Evolutionary conservation across 306 rosid species (phyloP).

Genomic region (Casuarina glauca): DNA sequence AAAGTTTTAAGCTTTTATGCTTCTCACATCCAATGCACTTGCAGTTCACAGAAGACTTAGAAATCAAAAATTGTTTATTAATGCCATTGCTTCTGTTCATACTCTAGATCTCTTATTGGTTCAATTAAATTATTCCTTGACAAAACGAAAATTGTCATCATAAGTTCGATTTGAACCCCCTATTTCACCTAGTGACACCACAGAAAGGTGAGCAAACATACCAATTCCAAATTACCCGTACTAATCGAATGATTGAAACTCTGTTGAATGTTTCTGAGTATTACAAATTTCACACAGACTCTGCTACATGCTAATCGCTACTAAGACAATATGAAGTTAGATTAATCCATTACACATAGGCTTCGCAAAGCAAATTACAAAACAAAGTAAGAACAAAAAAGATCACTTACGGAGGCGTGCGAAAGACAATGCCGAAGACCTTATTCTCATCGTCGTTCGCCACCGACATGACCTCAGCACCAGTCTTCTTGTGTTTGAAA

Average conservation of each 20-base stretch:
- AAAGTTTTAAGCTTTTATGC: too few relatives aligned
- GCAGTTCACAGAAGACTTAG: too few relatives aligned
- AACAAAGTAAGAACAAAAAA: not conserved
- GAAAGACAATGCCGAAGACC: constrained; percentile 92
- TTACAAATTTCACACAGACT: not conserved
- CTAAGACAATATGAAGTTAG: not conserved
- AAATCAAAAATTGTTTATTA: too few relatives aligned
- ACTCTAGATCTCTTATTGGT: too few relatives aligned
- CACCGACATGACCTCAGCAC: constrained; percentile 88
- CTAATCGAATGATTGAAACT: not conserved
- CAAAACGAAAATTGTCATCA: not conserved
- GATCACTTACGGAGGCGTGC: constrained; percentile 87
- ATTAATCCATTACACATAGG: not conserved
- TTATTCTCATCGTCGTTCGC: constrained; percentile 90
- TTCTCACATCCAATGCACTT: too few relatives aligned
- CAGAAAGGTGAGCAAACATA: too few relatives aligned
- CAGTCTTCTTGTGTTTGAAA: constrained; percentile 72
- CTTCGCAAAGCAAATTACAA: constrained; percentile 5
- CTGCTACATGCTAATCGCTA: not conserved
- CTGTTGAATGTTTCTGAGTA: not conserved
- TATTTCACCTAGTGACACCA: too few relatives aligned
- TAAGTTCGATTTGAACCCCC: not conserved
- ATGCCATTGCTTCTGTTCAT: too few relatives aligned
- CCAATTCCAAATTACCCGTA: too few relatives aligned
- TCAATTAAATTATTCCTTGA: not conserved